phyloP scores from a whole-genome alignment of 331 rosid species.

The Acacia concinna region DNA sequence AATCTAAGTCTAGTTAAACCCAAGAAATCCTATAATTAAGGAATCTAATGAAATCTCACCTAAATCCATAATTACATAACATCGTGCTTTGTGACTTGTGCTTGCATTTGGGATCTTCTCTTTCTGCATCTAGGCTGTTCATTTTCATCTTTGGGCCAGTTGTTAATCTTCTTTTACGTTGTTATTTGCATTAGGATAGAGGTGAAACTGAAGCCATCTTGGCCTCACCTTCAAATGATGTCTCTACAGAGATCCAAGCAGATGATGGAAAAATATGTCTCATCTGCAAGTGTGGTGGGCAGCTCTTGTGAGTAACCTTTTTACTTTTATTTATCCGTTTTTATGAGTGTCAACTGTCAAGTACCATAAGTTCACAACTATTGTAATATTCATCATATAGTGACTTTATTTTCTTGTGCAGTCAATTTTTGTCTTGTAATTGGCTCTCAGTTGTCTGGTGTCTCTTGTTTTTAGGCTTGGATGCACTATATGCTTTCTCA shows the following conservation, averaged over 20 bases:
- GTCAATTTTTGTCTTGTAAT: neutral
- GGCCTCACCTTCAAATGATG: constrained; percentile 45
- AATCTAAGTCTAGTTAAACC: neutral
- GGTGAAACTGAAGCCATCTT: constrained; percentile 42
- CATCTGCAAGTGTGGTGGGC: constrained; percentile 63
- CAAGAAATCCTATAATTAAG: neutral
- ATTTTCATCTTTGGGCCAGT: neutral
- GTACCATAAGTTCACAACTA: neutral
- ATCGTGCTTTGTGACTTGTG: neutral
- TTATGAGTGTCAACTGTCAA: constrained; percentile 20
- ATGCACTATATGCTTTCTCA: neutral
- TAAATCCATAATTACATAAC: neutral
- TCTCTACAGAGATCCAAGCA: constrained; percentile 32
- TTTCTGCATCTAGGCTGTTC: neutral
- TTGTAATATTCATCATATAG: neutral
- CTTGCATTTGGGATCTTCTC: neutral
- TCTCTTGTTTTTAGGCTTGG: neutral
- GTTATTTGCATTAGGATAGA: constrained; percentile 58
- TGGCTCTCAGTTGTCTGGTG: neutral
- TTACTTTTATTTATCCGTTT: constrained; percentile 26
- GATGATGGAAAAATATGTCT: constrained; percentile 48
- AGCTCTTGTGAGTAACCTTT: constrained; percentile 70
- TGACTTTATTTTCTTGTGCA: neutral
- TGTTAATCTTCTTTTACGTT: constrained; percentile 23
- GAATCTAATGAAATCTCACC: neutral